Evolutionary conservation across 305 asterid genomes (phyloP).

Genomic region (Euphrasia arctica): DNA sequence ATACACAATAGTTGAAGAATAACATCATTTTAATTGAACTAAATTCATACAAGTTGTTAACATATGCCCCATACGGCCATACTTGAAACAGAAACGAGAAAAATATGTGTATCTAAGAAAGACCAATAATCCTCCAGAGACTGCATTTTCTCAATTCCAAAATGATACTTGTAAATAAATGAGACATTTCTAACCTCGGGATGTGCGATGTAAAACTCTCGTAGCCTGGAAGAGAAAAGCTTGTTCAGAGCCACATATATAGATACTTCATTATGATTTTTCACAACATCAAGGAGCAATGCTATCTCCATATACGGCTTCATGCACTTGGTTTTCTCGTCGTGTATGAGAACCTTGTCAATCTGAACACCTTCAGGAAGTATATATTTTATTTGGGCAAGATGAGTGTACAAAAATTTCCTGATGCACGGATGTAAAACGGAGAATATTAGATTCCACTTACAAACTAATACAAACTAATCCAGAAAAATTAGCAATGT

Average conservation of each 20-base stretch:
- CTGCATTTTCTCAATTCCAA: slow-evolving; percentile 19
- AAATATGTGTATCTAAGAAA: not conserved
- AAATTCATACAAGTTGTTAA: not conserved
- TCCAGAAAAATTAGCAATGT: no score
- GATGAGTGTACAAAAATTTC: slow-evolving; percentile 51
- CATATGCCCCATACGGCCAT: slow-evolving; percentile 6
- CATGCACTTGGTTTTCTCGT: slow-evolving; percentile 67
- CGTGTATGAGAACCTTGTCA: slow-evolving; percentile 68
- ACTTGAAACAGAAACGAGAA: slow-evolving; percentile 13
- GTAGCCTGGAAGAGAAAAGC: slow-evolving; percentile 66
- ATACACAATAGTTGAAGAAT: slow-evolving; percentile 16
- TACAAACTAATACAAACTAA: no score
- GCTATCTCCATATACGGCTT: slow-evolving; percentile 52
- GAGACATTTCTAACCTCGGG: slow-evolving; percentile 43
- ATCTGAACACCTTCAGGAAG: slow-evolving; percentile 81
- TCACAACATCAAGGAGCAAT: slow-evolving; percentile 57
- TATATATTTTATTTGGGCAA: slow-evolving; percentile 70
- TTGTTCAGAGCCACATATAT: slow-evolving; percentile 54
- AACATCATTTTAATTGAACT: slow-evolving; percentile 1
- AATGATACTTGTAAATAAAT: slow-evolving; percentile 16
- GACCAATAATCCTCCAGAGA: not conserved
- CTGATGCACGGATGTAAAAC: slow-evolving; percentile 38
- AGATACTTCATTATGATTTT: slow-evolving; percentile 55
- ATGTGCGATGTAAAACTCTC: slow-evolving; percentile 36
- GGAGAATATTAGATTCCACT: slow-evolving; percentile 16